Conservation (phyloP, 2,329 filamentous ascomycete genomes). For the Colletotrichum tamarilloi region DNA sequence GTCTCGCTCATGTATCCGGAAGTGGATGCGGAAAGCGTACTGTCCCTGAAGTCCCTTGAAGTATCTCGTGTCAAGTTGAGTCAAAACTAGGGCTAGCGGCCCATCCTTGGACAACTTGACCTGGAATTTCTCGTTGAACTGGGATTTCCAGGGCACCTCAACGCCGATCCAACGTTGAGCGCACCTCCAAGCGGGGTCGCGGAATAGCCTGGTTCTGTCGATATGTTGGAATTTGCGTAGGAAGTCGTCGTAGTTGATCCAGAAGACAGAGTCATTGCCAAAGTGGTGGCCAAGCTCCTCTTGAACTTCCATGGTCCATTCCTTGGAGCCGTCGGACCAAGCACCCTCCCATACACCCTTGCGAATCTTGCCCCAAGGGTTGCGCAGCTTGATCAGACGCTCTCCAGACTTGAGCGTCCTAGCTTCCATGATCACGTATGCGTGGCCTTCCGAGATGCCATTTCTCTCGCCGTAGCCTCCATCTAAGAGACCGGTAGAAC, state of each 20-base stretch:
- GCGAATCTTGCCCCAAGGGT: conserved; percentile 69
- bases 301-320: conserved; percentile 69
- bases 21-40: conserved; percentile 63
- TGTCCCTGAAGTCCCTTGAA: conserved; percentile 71
- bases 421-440: conserved; percentile 71
- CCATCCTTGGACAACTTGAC: conserved; percentile 67
- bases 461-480: conserved; percentile 70
- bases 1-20: conserved; percentile 62
- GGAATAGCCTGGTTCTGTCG: conserved; percentile 71
- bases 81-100: conserved; percentile 68
- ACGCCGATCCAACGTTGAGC: conserved; percentile 71
- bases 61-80: conserved; percentile 71
- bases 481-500: conserved; percentile 72
- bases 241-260: conserved; percentile 72
- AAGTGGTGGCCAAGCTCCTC: conserved; percentile 69
- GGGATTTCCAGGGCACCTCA: conserved; percentile 70
- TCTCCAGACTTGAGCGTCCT: conserved; percentile 62
- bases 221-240: conserved; percentile 71
- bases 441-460: conserved; percentile 68
- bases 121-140: conserved; percentile 71
- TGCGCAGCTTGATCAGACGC: conserved; percentile 68
- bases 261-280: conserved; percentile 71
- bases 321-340: conserved; percentile 70
- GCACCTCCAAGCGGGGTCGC: conserved; percentile 67
- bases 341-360: conserved; percentile 70